Evolutionary conservation across 768 basidiomycete species (phyloP), one percentile per base, ranked within the genome.

Genomic region (Paxillus ammoniavirescens): DNA sequence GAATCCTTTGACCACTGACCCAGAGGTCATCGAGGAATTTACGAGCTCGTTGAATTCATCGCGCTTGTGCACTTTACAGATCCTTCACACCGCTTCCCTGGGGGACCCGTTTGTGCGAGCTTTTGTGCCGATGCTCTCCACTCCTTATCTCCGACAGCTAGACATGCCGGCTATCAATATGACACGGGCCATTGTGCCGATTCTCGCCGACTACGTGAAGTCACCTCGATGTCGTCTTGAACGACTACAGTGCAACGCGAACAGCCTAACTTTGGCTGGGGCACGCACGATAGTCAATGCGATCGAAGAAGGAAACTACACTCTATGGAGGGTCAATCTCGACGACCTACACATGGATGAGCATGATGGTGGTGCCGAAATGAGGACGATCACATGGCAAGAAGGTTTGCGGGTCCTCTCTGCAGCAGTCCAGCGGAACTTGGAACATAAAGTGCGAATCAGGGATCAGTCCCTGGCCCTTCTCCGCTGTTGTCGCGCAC

Each of bases 31-130:
- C 17, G 42, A 60, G 8, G 54, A 68, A 1, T 82, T 88, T 55
- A 65, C 77, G 7, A 61, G 62, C 2, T 79, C 84, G 9, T 43
- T 88, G 46, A 87, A 84, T 60, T 64, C 72, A 2, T 88, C 87
- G 0, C 72, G 59, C 28, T 66, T 88, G 40, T 73, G 75, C 56
- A 66, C 73, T 1, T 69, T 88, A 33, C 76, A 79, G 44, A 64
- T 88, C 23, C 77, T 80, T 15, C 75, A 74, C 44, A 82, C 82
- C 60, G 57, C 55, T n/a, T 53, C 50, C 17, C 74, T 86, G n/a
- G 75, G 75, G 13, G 83, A 86, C 55, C 47, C 65, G 8, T 84
- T 87, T 60, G 58, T 77, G 23, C 64, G 69, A 14, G 61, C 59
- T 0, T 83, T 87, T 67, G 58, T 87, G n/a, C 73, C 82, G 1